phyloP scores from a whole-genome alignment of 345 rosid species.

The Pistacia vera region DNA sequence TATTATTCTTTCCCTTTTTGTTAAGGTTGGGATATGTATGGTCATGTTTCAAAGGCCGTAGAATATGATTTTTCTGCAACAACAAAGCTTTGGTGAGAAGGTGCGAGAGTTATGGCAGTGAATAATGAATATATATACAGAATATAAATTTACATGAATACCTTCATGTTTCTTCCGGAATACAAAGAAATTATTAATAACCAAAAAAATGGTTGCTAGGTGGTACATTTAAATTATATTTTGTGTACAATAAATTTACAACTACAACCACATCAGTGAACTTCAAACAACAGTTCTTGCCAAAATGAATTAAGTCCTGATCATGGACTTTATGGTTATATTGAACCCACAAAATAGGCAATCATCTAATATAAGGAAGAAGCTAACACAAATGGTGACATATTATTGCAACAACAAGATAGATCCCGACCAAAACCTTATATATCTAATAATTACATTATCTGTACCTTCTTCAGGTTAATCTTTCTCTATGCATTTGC shows the following conservation, averaged over 20 bases:
- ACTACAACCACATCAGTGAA: slow-evolving; percentile 20
- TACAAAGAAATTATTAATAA: no score
- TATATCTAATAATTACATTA: slow-evolving; percentile 14
- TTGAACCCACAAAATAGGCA: background rate
- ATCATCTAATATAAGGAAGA: slow-evolving; percentile 17
- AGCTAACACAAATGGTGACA: slow-evolving; percentile 1
- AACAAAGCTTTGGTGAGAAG: background rate
- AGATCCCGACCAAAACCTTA: slow-evolving; percentile 1
- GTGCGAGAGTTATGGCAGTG: no score
- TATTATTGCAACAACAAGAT: slow-evolving; percentile 5
- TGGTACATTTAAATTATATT: slow-evolving; percentile 2
- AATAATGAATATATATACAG: no score
- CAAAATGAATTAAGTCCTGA: slow-evolving; percentile 13
- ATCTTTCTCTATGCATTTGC: slow-evolving; percentile 63
- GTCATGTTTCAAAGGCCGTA: no score
- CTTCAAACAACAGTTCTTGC: slow-evolving; percentile 14
- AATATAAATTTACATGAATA: no score
- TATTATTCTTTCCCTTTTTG: no score
- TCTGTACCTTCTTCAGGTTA: slow-evolving; percentile 27
- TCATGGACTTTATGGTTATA: slow-evolving; percentile 12
- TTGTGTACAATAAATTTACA: slow-evolving; percentile 24
- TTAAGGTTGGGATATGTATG: no score
- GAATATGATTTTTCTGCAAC: no score
- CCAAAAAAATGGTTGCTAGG: no score
- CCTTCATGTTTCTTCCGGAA: background rate